Base-by-base conservation (phyloP, 108 stramenopile genomes). In the Cyclotella baltica region DNA sequence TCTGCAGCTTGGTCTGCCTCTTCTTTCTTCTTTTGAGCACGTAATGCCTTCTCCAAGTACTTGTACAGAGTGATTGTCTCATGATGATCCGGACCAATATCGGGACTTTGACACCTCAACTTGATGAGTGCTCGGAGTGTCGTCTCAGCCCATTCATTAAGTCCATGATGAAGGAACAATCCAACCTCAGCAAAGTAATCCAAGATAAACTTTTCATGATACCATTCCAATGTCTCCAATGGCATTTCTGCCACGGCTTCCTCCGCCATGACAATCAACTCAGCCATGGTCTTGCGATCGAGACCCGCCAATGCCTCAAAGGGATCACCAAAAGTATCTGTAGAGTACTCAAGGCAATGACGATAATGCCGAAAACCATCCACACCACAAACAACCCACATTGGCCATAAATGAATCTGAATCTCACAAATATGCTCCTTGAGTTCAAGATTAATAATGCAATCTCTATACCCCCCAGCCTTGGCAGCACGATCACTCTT, bases 361-460 rank as follows among this genome's bases (percentile, higher is more conserved):
- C 94, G 86, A 67, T 95, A 93, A 79, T 95, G 94, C 27, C 94
- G 88, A 78, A 95, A 95, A 23, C 94, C 94, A 75, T 95, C 92
- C 15, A 95, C 91, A 16, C 94, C 94, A 66, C 94, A 92, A 36
- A 95, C 88, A 9, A 85, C 76, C 91, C 91, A 95, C 92, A 95
- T 93, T 37, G 90, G 90, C 91, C 92, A 91, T 29, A 95, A 35
- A 62, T 95, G 94, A 29, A 95, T 83, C 67, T 92, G 90, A 81
- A 95, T 95, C 75, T 95, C 94, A 67, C 94, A 95, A 75, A 95
- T 90, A 55, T 95, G 94, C 25, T 88, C 89, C 71, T 95, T 95
- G 67, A 95, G 55, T 68, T 92, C 89, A 11, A 95, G 76, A 59
- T 95, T 95, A 83, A 95, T 95, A 36, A 89, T 91, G 68, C 91